Conservation (phyloP, 2,329 filamentous ascomycete species). For the Xylaria digitata region DNA sequence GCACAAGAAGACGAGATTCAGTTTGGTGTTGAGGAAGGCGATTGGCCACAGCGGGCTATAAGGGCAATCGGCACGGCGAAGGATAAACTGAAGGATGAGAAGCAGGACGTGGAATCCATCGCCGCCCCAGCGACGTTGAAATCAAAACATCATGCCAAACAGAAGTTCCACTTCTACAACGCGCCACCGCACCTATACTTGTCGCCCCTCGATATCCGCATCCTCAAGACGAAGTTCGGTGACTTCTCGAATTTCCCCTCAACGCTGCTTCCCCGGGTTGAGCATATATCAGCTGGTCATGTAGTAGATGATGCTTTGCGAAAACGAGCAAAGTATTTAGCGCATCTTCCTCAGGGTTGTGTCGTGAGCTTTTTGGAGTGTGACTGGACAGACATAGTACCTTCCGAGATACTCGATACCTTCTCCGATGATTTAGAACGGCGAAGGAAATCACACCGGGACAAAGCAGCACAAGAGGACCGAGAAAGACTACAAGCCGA, state of each 20-base stretch:
- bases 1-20: slow-evolving; percentile 90
- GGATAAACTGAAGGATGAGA: slow-evolving; percentile 71
- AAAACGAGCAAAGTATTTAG: slow-evolving; percentile 86
- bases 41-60: slow-evolving; percentile 90
- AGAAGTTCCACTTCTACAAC: slow-evolving; percentile 87
- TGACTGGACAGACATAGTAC: slow-evolving; percentile 92
- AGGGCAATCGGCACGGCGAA: slow-evolving; percentile 78
- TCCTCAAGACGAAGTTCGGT: slow-evolving; percentile 89
- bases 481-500: slow-evolving; percentile 86
- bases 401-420: slow-evolving; percentile 75
- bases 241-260: slow-evolving; percentile 85
- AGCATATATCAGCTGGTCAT: slow-evolving; percentile 89
- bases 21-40: slow-evolving; percentile 87
- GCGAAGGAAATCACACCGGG: slow-evolving; percentile 79
- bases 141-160: slow-evolving; percentile 52
- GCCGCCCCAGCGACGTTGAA: slow-evolving; percentile 42
- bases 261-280: slow-evolving; percentile 85
- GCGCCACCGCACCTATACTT: slow-evolving; percentile 89
- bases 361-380: slow-evolving; percentile 92
- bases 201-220: slow-evolving; percentile 90
- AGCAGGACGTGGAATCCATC: slow-evolving; percentile 46
- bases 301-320: slow-evolving; percentile 86
- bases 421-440: slow-evolving; percentile 83
- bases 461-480: slow-evolving; percentile 88
- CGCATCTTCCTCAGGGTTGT: slow-evolving; percentile 88